Evolutionary conservation across 805 yeast species (phyloP).

Genomic region (Tetrapisispora fleetii): DNA sequence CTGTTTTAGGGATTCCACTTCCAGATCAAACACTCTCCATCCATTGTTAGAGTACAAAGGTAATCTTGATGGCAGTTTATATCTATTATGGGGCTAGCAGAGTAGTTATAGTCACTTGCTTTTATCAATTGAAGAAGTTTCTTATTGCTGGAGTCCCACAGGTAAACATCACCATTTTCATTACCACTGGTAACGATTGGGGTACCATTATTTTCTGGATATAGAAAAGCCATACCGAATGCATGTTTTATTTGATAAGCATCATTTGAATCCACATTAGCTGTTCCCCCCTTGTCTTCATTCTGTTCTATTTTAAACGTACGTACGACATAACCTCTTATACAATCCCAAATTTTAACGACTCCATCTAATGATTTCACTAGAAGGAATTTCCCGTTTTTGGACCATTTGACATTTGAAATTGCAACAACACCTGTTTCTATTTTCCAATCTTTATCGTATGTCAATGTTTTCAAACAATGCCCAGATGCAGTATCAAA

Average conservation of each 20-base stretch:
- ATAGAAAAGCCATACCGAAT: constrained; percentile 24
- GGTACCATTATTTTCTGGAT: constrained; percentile 12
- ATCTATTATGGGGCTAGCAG: constrained; percentile 17
- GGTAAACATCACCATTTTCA: constrained; percentile 19
- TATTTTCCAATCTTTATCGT: constrained; percentile 63
- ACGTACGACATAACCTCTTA: constrained; percentile 69
- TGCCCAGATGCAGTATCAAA: constrained; percentile 87
- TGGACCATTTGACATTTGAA: constrained; percentile 59
- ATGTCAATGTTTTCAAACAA: constrained; percentile 81
- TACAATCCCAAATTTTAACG: constrained; percentile 77
- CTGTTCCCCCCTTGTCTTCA: not conserved
- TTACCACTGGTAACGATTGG: constrained; percentile 25
- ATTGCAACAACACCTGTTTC: constrained; percentile 52
- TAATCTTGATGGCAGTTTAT: constrained; percentile 12
- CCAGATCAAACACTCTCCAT: constrained; percentile 24
- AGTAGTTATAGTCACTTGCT: constrained; percentile 6
- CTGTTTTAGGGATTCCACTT: constrained; percentile 9
- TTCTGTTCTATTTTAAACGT: constrained; percentile 35
- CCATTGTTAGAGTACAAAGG: constrained; percentile 20
- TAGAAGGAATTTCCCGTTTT: constrained; percentile 69
- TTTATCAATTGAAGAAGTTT: constrained; percentile 11
- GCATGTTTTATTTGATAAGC: constrained; percentile 8
- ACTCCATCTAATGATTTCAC: constrained; percentile 76
- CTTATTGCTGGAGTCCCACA: constrained; percentile 21
- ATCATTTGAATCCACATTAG: not conserved